Conservation (phyloP, 2,329 filamentous ascomycete genomes). For the Colletotrichum sp. region DNA sequence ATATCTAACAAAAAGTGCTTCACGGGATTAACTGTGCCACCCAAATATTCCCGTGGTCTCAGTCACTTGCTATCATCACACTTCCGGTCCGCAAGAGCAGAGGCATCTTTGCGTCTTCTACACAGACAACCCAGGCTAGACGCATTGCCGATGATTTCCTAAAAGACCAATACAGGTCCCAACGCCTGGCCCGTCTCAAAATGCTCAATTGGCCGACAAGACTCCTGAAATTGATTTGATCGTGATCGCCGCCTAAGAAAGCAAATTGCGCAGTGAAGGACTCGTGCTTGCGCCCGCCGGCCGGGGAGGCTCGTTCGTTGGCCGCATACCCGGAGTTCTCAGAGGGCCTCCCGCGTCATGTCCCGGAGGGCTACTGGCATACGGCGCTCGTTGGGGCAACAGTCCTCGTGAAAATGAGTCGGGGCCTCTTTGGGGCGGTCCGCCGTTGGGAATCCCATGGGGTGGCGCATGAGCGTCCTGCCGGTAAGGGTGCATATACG, state of each 20-base stretch:
- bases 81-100: neutral
- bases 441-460: constrained; percentile 41
- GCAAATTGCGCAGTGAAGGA: constrained; percentile 75
- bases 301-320: constrained; percentile 30
- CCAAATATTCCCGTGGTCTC: neutral
- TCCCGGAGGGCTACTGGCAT: constrained; percentile 49
- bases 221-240: neutral
- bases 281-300: constrained; percentile 74
- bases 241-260: constrained; percentile 53
- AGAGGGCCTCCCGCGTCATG: constrained; percentile 26
- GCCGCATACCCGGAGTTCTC: constrained; percentile 25
- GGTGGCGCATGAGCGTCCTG: constrained; percentile 29
- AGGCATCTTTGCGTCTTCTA: neutral
- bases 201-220: neutral
- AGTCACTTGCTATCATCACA: neutral
- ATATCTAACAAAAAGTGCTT: constrained; percentile 4
- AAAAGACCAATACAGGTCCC: neutral
- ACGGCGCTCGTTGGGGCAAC: constrained; percentile 45
- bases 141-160: neutral
- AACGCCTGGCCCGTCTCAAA: neutral
- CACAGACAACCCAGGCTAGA: neutral
- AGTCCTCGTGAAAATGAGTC: constrained; percentile 53
- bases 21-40: neutral
- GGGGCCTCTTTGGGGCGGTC: constrained; percentile 44
- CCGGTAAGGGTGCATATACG: constrained; percentile 37